Percentiles rank a stretch among this genome's conserved stretches.
These are phyloP conservation scores for Phoenix dactylifera DNA, from an alignment of 176 grass and related monocot species.

Conservation along the genomic window DNA sequence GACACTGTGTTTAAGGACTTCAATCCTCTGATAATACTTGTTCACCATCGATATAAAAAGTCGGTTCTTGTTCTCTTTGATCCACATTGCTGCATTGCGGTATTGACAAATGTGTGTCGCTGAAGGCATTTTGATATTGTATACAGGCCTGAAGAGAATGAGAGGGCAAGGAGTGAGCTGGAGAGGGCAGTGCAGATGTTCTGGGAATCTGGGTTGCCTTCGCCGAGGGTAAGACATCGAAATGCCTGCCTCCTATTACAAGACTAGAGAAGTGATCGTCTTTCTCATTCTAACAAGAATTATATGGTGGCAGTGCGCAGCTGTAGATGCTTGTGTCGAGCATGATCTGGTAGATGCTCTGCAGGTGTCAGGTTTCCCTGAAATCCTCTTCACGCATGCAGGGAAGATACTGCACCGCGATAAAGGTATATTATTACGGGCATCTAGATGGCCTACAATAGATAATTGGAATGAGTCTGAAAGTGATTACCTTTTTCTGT, in stretches of 20 bases:
- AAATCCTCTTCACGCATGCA: slow-evolving; percentile 84
- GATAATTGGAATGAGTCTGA: neutral
- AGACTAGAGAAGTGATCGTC: no score
- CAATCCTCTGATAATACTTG: slow-evolving; percentile 73
- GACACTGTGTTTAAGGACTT: slow-evolving; percentile 71
- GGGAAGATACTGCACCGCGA: slow-evolving; percentile 87
- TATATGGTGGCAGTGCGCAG: slow-evolving; percentile 53
- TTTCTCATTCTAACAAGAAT: neutral
- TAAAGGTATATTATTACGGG: slow-evolving; percentile 35
- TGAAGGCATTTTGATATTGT: neutral
- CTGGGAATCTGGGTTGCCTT: slow-evolving; percentile 68
- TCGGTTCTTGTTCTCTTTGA: neutral
- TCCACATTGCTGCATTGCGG: neutral
- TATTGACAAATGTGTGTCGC: neutral
- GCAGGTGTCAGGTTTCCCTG: slow-evolving; percentile 67
- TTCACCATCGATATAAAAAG: slow-evolving; percentile 82
- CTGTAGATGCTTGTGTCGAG: slow-evolving; percentile 63
- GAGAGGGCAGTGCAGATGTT: slow-evolving; percentile 74
- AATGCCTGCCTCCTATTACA: no score
- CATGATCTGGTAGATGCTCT: slow-evolving; percentile 50
- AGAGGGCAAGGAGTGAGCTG: slow-evolving; percentile 62
- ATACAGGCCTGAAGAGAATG: slow-evolving; percentile 58
- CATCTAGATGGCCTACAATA: no score
- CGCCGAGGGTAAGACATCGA: slow-evolving; percentile 48
- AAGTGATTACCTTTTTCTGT: neutral